A percentile compares a stretch with the other conserved stretches of the same genome.
phyloP scores from a whole-genome alignment of 169 alveolate species.

The Plasmodium falciparum region DNA sequence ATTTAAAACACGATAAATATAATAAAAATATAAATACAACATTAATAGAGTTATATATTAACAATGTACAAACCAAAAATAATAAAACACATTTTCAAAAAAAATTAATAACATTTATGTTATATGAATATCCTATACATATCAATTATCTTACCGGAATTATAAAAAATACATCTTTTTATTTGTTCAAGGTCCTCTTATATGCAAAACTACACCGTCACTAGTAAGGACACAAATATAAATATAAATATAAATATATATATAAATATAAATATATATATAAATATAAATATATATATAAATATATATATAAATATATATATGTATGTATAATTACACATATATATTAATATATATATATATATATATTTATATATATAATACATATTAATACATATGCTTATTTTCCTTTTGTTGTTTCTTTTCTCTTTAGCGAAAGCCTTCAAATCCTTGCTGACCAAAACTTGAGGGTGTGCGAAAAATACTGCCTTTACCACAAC shows the following conservation, averaged over 20 bases:
- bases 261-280: neutral
- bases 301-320: neutral
- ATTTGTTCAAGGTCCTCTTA: constrained; percentile 19
- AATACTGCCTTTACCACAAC: constrained; percentile 45
- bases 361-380: neutral
- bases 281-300: too few species aligned
- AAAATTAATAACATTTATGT: constrained; percentile 29
- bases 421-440: constrained; percentile 27
- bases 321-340: neutral
- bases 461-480: constrained; percentile 32
- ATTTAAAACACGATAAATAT: constrained; percentile 51
- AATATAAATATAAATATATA: neutral
- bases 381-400: neutral
- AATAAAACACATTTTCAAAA: constrained; percentile 36
- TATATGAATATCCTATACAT: constrained; percentile 25
- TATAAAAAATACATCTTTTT: neutral
- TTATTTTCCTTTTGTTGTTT: neutral
- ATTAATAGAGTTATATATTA: constrained; percentile 40
- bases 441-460: constrained; percentile 14
- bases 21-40: constrained; percentile 39
- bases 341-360: neutral
- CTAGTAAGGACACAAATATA: constrained; percentile 13
- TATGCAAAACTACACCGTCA: constrained; percentile 34
- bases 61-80: constrained; percentile 15
- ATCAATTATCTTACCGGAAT: constrained; percentile 1